Conservation (phyloP, 768 basidiomycete genomes). For the Boletus patriciae region DNA sequence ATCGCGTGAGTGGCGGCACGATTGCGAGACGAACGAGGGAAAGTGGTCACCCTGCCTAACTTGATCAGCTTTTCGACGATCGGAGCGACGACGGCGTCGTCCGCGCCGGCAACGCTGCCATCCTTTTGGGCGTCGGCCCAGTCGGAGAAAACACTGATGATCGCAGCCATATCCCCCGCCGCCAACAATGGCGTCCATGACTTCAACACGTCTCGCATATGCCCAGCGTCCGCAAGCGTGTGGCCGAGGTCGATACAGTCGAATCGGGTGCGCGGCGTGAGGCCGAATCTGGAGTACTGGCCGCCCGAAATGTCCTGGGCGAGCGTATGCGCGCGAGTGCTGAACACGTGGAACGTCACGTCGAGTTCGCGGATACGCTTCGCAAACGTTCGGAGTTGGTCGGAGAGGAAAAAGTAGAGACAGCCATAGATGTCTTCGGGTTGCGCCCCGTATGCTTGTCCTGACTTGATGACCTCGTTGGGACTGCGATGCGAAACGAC, state of each 20-base stretch:
- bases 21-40: not conserved
- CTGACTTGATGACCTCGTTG: slow-evolving; percentile 38
- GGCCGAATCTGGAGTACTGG: slow-evolving; percentile 17
- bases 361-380: slow-evolving; percentile 38
- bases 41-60: slow-evolving; percentile 22
- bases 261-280: slow-evolving; percentile 34
- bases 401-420: slow-evolving; percentile 45
- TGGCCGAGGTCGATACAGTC: slow-evolving; percentile 48
- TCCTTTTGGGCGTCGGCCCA: slow-evolving; percentile 30
- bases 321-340: slow-evolving; percentile 39
- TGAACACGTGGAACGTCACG: slow-evolving; percentile 35
- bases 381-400: slow-evolving; percentile 40
- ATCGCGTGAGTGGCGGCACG: not conserved
- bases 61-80: slow-evolving; percentile 16
- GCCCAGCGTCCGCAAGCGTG: slow-evolving; percentile 36
- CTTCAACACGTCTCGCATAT: slow-evolving; percentile 29
- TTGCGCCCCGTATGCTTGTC: slow-evolving; percentile 36
- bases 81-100: slow-evolving; percentile 7
- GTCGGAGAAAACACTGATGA: slow-evolving; percentile 46
- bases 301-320: slow-evolving; percentile 37
- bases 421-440: slow-evolving; percentile 48
- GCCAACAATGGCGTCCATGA: slow-evolving; percentile 41
- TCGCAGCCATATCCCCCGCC: slow-evolving; percentile 27
- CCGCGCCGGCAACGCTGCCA: slow-evolving; percentile 14
- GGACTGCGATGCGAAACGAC: slow-evolving; percentile 30